Conservation (phyloP, 164 flowering plant species). For the Amborella trichopoda region DNA sequence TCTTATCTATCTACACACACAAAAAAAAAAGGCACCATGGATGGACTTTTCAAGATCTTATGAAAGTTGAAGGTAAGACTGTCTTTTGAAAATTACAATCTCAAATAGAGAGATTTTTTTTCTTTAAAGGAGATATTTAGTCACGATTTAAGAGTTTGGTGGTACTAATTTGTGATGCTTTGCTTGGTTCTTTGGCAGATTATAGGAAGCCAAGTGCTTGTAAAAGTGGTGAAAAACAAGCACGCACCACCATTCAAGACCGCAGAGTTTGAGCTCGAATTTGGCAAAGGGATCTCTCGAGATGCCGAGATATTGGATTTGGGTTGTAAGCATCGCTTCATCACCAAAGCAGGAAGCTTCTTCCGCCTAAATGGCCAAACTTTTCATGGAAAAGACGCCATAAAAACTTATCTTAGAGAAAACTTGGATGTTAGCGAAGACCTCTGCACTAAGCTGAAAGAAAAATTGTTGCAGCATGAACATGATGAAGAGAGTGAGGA, state of each 20-base stretch:
- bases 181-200: slow-evolving; percentile 28
- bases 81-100: too few species aligned
- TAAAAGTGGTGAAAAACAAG: slow-evolving; percentile 87
- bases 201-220: slow-evolving; percentile 67
- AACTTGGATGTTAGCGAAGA: slow-evolving; percentile 37
- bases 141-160: too few species aligned
- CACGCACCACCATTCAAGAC: slow-evolving; percentile 86
- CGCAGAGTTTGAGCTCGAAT: slow-evolving; percentile 79
- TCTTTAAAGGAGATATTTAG: too few species aligned
- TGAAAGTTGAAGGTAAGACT: too few species aligned
- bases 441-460: slow-evolving; percentile 40
- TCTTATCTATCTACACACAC: too few species aligned
- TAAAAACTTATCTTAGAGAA: slow-evolving; percentile 34
- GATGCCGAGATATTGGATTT: slow-evolving; percentile 62
- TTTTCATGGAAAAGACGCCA: slow-evolving; percentile 54
- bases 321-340: slow-evolving; percentile 48
- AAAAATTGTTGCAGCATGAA: slow-evolving; percentile 32
- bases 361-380: slow-evolving; percentile 29
- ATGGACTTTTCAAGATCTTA: too few species aligned
- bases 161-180: not conserved
- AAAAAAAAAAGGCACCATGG: too few species aligned
- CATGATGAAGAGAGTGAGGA: slow-evolving; percentile 11
- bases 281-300: slow-evolving; percentile 78
- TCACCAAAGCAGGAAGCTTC: slow-evolving; percentile 30
- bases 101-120: too few species aligned